Base-by-base conservation (phyloP, 148 eudicot genomes). In the Dianthus caryophyllus region DNA sequence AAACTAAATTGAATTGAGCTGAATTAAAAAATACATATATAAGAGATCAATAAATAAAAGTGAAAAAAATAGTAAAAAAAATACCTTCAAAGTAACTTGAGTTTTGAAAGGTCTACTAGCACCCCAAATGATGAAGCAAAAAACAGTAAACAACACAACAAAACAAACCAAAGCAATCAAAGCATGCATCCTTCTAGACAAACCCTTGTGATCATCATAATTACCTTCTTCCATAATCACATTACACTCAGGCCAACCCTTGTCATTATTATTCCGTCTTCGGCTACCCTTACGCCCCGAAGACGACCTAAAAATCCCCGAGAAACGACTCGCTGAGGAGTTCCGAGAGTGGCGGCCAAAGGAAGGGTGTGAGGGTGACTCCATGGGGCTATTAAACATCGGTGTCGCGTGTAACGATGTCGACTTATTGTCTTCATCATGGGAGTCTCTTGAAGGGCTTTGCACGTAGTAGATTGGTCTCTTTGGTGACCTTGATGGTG, bases 171-270 rank as follows among this genome's bases (percentile, higher is more conserved):
- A 21, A 2, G 78, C 90, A 83, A 87, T 75, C 49, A 82, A 68
- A 18, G 67, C 82, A 33, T 91, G 97, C 25, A 72, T 61, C 17
- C 86, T 74, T 48, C 98, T 73, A 4, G 86, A 80, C n/a, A 77
- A 80, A 7, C 78, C 77, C 64, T 79, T 78, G 2, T 81, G 85
- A 68, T 80, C 88, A 69, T 87, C 92, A 71, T 89, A 94, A 5
- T 80, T 74, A 1, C 97, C 99, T 61, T 94, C 99, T 71, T 94
- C 99, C 63, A 86, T 44, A 13, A 94, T 94, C 53, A 90, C 99
- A 78, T 94, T 82, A 81, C 97, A 94, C 70, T 94, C 97, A 2
- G 98, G 98, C 98, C 97, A 94, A 13, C 97, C 98, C 76, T 94
- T 94, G 3, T 93, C 98, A 33, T 93, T 33, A 33, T 33, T 92